These are phyloP conservation scores for Aspergillus mulundensis DNA, from an alignment of 495 filamentous ascomycete genomes.

Conservation along the genomic window DNA sequence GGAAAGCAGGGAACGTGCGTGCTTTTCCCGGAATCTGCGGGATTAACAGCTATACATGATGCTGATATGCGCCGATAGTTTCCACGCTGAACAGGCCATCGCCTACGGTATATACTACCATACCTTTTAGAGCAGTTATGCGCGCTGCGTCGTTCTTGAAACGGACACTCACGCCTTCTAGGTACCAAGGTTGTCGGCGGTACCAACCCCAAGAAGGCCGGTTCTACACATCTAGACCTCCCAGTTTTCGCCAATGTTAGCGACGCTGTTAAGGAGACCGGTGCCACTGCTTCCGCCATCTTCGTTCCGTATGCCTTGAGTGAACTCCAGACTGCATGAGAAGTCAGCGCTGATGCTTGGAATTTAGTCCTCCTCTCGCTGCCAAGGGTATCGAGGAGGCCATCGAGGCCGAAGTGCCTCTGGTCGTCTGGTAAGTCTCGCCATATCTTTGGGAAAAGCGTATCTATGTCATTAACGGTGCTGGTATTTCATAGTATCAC, in stretches of 20 bases:
- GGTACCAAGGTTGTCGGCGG: conserved; percentile 97
- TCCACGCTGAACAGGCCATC: conserved; percentile 97
- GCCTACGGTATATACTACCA: conserved; percentile 70
- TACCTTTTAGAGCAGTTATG: conserved; percentile 15
- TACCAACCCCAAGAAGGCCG: conserved; percentile 98
- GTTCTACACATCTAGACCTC: conserved; percentile 78
- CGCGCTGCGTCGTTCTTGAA: conserved; percentile 13
- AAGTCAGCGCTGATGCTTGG: conserved; percentile 3
- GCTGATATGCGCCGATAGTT: conserved; percentile 57
- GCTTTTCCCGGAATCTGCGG: not conserved
- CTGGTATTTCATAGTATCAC: conserved; percentile 62
- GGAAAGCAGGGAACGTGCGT: conserved; percentile 98
- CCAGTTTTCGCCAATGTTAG: conserved; percentile 89
- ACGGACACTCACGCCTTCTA: conserved; percentile 40
- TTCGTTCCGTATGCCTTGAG: conserved; percentile 80
- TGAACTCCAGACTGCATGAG: not conserved
- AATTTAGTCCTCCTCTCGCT: conserved; percentile 74
- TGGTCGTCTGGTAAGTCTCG: conserved; percentile 73
- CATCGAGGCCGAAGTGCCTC: conserved; percentile 82
- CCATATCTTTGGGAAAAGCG: not conserved
- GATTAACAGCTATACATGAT: conserved; percentile 7
- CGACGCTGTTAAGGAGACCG: conserved; percentile 88
- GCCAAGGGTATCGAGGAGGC: conserved; percentile 97
- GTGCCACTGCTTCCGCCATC: conserved; percentile 87
- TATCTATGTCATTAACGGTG: not conserved